Conservation (phyloP, 805 yeast genomes). For the Kurtzmaniella cleridarum region DNA sequence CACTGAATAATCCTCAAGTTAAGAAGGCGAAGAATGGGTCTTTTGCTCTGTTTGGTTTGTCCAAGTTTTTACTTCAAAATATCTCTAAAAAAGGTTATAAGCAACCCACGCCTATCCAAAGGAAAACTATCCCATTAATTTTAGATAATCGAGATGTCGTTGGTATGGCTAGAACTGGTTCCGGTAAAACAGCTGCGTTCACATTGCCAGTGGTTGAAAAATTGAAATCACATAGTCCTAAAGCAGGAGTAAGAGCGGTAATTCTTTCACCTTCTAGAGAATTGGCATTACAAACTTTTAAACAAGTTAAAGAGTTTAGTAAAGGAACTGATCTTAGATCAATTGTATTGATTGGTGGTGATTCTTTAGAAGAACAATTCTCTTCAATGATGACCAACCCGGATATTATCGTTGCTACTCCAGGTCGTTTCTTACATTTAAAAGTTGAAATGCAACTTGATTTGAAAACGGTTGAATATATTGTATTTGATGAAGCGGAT, state of each 20-base stretch:
- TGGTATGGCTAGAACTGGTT: slow-evolving; percentile 99
- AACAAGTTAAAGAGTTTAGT: slow-evolving; percentile 82
- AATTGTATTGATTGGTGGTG: slow-evolving; percentile 91
- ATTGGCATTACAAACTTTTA: slow-evolving; percentile 87
- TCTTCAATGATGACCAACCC: slow-evolving; percentile 90
- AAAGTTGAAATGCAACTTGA: slow-evolving; percentile 93
- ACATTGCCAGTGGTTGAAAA: slow-evolving; percentile 84
- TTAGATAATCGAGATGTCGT: slow-evolving; percentile 89
- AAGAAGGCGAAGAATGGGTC: slow-evolving; percentile 72
- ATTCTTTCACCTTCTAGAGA: slow-evolving; percentile 94
- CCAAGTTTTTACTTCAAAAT: slow-evolving; percentile 63
- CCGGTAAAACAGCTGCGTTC: slow-evolving; percentile 98
- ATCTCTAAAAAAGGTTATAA: slow-evolving; percentile 81
- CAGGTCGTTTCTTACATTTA: slow-evolving; percentile 94
- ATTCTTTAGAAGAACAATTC: slow-evolving; percentile 95
- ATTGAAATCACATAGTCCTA: slow-evolving; percentile 77
- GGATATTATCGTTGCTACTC: slow-evolving; percentile 92
- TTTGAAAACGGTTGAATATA: slow-evolving; percentile 76
- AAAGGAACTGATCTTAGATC: slow-evolving; percentile 79
- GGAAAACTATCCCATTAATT: slow-evolving; percentile 89
- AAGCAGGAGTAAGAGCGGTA: slow-evolving; percentile 83
- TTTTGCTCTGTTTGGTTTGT: slow-evolving; percentile 85
- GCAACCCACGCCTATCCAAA: slow-evolving; percentile 96
- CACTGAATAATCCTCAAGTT: slow-evolving; percentile 35
- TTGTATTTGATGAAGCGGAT: slow-evolving; percentile 97